These are phyloP conservation scores for Entophlyctis helioformis DNA, from an alignment of 192 early-diverging fungal species.

Conservation along the genomic window DNA sequence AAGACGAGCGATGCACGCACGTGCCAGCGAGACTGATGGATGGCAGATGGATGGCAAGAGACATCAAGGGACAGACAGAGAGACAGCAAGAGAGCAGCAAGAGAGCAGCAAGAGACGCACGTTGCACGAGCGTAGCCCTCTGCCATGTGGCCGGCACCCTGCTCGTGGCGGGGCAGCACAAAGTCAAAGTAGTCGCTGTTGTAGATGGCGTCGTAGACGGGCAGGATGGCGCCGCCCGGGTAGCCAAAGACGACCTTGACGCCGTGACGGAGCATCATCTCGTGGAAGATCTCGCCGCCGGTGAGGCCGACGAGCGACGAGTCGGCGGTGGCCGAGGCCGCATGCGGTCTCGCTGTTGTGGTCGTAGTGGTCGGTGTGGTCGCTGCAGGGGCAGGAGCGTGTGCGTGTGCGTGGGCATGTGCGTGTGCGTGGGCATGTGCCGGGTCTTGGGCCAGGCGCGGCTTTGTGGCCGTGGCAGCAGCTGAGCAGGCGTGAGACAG, in stretches of 20 bases:
- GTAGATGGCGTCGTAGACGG: slow-evolving; percentile 97
- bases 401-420: too few species aligned
- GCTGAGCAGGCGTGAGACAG: too few species aligned
- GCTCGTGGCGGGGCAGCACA: slow-evolving; percentile 92
- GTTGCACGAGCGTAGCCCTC: slow-evolving; percentile 90
- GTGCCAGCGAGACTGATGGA: too few species aligned
- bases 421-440: not conserved
- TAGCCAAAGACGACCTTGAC: slow-evolving; percentile 97
- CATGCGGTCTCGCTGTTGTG: not conserved
- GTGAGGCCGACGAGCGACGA: slow-evolving; percentile 81
- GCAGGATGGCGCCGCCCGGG: slow-evolving; percentile 96
- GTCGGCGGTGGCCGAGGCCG: not conserved
- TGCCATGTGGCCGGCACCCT: slow-evolving; percentile 98
- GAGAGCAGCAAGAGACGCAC: slow-evolving; percentile 21
- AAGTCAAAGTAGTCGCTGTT: slow-evolving; percentile 93
- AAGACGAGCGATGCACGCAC: too few species aligned
- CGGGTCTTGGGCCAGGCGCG: not conserved
- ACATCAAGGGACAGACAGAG: too few species aligned
- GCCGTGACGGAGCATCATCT: slow-evolving; percentile 92
- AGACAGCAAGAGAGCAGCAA: slow-evolving; percentile 13
- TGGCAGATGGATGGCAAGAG: too few species aligned
- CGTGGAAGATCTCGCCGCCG: slow-evolving; percentile 97
- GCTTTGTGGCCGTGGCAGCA: too few species aligned
- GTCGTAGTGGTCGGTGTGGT: not conserved
- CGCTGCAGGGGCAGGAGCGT: not conserved